Base-by-base conservation (phyloP, 768 basidiomycete species). In the Lactarius pseudohatsudake region DNA sequence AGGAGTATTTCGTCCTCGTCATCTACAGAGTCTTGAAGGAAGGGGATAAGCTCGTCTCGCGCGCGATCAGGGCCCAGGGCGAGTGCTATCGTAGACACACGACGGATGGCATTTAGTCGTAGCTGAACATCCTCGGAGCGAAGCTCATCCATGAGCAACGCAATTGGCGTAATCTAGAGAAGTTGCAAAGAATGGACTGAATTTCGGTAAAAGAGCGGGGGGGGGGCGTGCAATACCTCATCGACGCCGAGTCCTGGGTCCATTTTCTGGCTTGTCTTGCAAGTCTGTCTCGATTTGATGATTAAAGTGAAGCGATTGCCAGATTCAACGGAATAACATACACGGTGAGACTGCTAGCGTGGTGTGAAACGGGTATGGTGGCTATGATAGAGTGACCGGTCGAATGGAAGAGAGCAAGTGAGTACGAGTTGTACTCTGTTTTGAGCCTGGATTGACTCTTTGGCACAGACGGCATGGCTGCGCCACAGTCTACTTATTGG, bases 1-100 rank as follows among this genome's bases (percentile, higher is more conserved):
- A 99, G 84, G 50, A 99, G 81, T 36, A 99, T 96, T 74, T 99
- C 97, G 77, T 99, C 97, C 78, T 99, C 97, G 74, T 99, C 97
- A 77, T 99, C 97, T 71, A 99, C 88, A n/a, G 94, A 96, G 74
- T 99, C 96, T 79, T 95, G 94, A 62, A 99, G 86, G 81, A 99
- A 99, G 1, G 95, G 93, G 69, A 99, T 86, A 72, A 99, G 86
- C 76, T 99, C 97, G 63, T 94, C 91, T 69, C 96, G 87, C 30
- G 96, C 92, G 72, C 97, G 92, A 81, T 96, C 91, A 53, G 94
- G 88, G 7, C 97, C 96, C 60, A 99, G 84, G 20, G 97, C 97
- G 69, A 99, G 85, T 6, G 96, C 96, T 79, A 99, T 99, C 57
- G 97, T 99, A 60, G 95, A 94, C 74, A 99, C 86, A 78, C 96